Conservation (phyloP, 2,329 filamentous ascomycete genomes). For the Coniochaeta sp. region DNA sequence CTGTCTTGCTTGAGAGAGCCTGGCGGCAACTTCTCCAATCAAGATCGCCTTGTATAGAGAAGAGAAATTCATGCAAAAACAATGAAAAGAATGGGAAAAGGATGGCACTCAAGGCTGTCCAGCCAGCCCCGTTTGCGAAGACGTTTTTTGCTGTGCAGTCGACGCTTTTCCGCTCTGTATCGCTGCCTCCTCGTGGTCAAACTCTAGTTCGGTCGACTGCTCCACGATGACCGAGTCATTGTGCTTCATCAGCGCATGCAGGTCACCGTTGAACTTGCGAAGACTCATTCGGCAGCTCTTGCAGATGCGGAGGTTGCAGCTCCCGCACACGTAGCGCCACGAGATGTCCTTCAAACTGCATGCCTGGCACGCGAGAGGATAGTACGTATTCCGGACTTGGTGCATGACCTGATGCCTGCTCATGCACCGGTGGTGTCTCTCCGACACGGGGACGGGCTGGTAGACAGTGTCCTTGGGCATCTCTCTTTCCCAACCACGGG, state of each 20-base stretch:
- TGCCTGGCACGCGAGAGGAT: conserved; percentile 45
- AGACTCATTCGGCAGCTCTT: conserved; percentile 35
- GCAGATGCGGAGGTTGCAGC: conserved; percentile 46
- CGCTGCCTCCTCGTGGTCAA: not conserved
- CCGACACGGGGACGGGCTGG: conserved; percentile 30
- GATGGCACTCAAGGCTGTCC: not conserved
- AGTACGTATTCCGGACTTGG: conserved; percentile 36
- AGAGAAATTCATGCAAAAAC: not conserved
- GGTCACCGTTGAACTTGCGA: conserved; percentile 30
- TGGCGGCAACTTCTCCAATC: not conserved
- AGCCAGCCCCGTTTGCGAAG: not conserved
- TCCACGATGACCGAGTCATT: conserved; percentile 12
- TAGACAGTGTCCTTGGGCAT: conserved; percentile 28
- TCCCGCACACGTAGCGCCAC: conserved; percentile 39
- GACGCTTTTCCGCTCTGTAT: not conserved
- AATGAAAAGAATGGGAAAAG: not conserved
- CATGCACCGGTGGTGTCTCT: conserved; percentile 36
- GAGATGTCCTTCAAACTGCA: conserved; percentile 27
- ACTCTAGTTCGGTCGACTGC: not conserved
- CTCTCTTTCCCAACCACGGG: conserved; percentile 17
- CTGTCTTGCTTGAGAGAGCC: not conserved
- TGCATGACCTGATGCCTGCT: conserved; percentile 40
- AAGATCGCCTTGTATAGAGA: not conserved
- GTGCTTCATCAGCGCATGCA: conserved; percentile 31
- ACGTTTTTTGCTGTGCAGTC: not conserved